These are phyloP conservation scores for Pichia nanzhaoensis DNA, from an alignment of 805 yeast species.

Conservation along the genomic window DNA sequence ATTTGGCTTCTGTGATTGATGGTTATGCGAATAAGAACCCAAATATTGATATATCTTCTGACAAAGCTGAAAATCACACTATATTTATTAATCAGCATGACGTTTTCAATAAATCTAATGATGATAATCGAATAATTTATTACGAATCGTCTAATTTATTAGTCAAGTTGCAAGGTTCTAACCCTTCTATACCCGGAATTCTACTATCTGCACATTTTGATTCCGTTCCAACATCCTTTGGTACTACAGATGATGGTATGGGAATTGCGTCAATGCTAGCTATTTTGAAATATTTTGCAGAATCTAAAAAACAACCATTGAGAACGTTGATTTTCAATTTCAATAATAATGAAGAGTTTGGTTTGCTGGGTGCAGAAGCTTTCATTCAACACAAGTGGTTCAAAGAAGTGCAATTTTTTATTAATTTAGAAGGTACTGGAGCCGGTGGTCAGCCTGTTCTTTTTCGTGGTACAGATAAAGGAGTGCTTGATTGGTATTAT, in stretches of 20 bases:
- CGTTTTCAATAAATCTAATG: conserved; percentile 38
- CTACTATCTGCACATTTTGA: conserved; percentile 83
- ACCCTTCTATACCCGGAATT: conserved; percentile 55
- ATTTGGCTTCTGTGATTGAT: conserved; percentile 32
- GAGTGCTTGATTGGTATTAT: conserved; percentile 52
- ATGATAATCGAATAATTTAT: conserved; percentile 49
- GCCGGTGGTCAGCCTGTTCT: conserved; percentile 81
- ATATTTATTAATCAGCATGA: conserved; percentile 42
- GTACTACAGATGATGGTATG: conserved; percentile 89
- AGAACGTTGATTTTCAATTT: conserved; percentile 77
- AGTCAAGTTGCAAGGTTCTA: conserved; percentile 63
- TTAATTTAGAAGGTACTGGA: conserved; percentile 90
- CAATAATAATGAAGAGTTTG: conserved; percentile 87
- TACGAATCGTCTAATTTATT: conserved; percentile 79
- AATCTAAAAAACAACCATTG: conserved; percentile 40
- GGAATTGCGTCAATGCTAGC: conserved; percentile 81
- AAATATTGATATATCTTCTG: conserved; percentile 7
- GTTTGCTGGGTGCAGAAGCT: conserved; percentile 71
- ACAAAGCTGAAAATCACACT: conserved; percentile 10
- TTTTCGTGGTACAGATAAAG: conserved; percentile 77
- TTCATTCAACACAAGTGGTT: conserved; percentile 73
- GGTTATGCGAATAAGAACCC: not conserved
- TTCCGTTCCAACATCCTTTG: conserved; percentile 79
- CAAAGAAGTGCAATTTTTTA: conserved; percentile 50
- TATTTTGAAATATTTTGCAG: conserved; percentile 44